Evolutionary conservation across 1,284 basidiomycete genomes (phyloP).

Genomic region (Caloboletus firmus): DNA sequence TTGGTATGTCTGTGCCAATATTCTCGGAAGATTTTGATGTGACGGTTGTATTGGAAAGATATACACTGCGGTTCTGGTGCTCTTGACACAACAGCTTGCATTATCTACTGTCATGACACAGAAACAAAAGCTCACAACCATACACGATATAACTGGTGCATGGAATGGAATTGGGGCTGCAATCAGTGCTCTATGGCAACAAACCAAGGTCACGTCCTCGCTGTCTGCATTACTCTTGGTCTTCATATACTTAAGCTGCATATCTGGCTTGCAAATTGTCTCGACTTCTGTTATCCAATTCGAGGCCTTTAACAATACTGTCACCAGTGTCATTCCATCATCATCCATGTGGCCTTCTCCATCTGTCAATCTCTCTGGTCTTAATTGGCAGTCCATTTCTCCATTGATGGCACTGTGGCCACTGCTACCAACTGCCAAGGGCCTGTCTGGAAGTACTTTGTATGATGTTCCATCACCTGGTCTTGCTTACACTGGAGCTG

Average conservation of each 20-base stretch:
- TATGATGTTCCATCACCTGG: constrained; percentile 12
- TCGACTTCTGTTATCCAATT: constrained; percentile 26
- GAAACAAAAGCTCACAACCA: constrained; percentile 14
- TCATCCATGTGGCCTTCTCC: constrained; percentile 7
- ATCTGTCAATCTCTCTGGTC: not conserved
- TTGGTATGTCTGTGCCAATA: not conserved
- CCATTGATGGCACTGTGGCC: constrained; percentile 1
- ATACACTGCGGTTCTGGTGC: constrained; percentile 14
- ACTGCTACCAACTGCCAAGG: constrained; percentile 6
- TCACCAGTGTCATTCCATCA: not conserved
- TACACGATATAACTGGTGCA: constrained; percentile 18
- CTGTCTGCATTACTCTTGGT: not conserved
- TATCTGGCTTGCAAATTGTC: constrained; percentile 18
- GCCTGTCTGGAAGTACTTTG: constrained; percentile 10
- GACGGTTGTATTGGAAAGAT: not conserved
- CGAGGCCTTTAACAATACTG: constrained; percentile 8
- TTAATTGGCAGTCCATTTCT: constrained; percentile 5
- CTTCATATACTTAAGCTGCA: constrained; percentile 10
- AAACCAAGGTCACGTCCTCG: constrained; percentile 9
- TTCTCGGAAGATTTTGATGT: too few relatives aligned
- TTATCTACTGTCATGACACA: not conserved
- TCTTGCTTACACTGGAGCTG: constrained; percentile 1
- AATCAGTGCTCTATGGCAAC: constrained; percentile 15
- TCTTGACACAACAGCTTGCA: constrained; percentile 9
- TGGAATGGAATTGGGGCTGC: constrained; percentile 26